These are phyloP conservation scores for Vaccinium macrocarpon DNA, from an alignment of 148 eudicot species.

Conservation along the genomic window DNA sequence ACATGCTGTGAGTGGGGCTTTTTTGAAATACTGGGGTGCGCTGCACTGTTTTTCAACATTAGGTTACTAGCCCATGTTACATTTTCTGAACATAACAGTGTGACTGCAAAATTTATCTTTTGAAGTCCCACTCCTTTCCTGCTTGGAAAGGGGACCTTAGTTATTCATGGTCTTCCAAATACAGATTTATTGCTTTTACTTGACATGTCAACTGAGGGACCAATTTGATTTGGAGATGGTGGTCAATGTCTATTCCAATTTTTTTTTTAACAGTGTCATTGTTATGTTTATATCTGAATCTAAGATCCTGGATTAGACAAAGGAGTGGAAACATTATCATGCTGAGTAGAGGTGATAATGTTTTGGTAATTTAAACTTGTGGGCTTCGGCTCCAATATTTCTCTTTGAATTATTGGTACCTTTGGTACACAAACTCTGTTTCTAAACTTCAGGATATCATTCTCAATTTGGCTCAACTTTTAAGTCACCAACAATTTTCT, in stretches of 20 bases:
- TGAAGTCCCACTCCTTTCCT: neutral
- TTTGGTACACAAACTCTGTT: too few relatives aligned
- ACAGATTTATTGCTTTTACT: neutral
- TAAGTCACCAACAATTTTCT: too few relatives aligned
- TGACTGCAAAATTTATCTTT: neutral
- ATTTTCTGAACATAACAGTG: neutral
- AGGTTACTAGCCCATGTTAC: neutral
- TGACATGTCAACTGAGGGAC: neutral
- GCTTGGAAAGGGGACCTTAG: neutral
- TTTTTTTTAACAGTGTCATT: neutral
- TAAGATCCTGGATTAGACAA: neutral
- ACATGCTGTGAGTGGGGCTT: neutral
- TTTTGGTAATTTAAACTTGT: neutral
- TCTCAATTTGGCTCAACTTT: too few relatives aligned
- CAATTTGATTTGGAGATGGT: neutral
- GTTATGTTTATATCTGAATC: neutral
- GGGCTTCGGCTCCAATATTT: too few relatives aligned
- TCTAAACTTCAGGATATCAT: too few relatives aligned
- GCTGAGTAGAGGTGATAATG: neutral
- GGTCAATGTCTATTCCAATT: neutral
- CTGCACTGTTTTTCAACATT: neutral
- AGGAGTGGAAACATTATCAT: neutral
- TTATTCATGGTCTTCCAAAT: neutral
- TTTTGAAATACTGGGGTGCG: neutral
- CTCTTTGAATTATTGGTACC: too few relatives aligned